A percentile compares a stretch with the other conserved stretches of the same genome.
Conservation (phyloP, 1,284 basidiomycete species). For the Gymnopus androsaceus region DNA sequence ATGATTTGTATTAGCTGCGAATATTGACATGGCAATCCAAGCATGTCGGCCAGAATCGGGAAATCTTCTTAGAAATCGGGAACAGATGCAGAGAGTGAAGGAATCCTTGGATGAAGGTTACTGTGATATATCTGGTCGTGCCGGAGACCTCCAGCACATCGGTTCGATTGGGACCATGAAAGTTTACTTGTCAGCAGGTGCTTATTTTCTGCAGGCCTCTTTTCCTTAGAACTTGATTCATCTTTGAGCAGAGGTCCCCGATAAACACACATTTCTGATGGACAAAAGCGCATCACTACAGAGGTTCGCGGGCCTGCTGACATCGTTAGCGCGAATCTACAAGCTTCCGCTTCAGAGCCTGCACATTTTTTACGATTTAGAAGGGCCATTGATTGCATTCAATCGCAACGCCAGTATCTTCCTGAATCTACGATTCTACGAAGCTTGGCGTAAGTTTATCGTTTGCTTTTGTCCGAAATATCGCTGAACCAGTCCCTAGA, state of each 20-base stretch:
- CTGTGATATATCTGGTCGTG: constrained; percentile 76
- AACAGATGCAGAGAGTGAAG: constrained; percentile 71
- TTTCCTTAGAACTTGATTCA: constrained; percentile 6
- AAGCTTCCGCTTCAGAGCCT: constrained; percentile 68
- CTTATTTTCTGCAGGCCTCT: neutral
- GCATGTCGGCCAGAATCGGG: constrained; percentile 75
- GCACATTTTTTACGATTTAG: constrained; percentile 85
- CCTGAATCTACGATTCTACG: constrained; percentile 85
- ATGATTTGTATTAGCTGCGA: constrained; percentile 46
- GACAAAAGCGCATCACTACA: constrained; percentile 56
- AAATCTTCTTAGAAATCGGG: constrained; percentile 61
- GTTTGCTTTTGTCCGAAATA: neutral
- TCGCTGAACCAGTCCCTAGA: constrained; percentile 44
- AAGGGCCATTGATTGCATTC: constrained; percentile 89
- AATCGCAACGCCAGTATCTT: constrained; percentile 90
- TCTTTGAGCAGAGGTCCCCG: constrained; percentile 49
- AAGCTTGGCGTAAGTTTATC: constrained; percentile 82
- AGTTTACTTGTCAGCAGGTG: constrained; percentile 73
- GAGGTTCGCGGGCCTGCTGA: constrained; percentile 71
- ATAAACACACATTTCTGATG: constrained; percentile 50
- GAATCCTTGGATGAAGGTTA: constrained; percentile 80
- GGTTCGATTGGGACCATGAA: constrained; percentile 71
- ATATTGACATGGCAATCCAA: constrained; percentile 76
- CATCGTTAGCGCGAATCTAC: constrained; percentile 60
- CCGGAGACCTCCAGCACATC: constrained; percentile 61